Evolutionary conservation across 73 alveolate species (phyloP).

Genomic region (Durusdinium trenchii): DNA sequence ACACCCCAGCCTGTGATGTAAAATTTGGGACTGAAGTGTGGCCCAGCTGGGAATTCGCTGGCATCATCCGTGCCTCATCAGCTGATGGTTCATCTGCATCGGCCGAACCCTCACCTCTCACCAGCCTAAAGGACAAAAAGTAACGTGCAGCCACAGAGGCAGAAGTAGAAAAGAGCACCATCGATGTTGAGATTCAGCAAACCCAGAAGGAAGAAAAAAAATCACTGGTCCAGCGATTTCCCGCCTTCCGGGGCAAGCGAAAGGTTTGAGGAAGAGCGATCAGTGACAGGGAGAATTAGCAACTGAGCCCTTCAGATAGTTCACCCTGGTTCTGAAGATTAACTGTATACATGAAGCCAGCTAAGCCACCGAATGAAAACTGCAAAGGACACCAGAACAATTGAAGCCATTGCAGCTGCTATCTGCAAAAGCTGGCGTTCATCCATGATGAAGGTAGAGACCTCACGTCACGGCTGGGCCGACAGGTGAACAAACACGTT

Average conservation of each 20-base stretch:
- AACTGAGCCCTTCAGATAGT: not conserved
- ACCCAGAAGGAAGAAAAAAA: constrained; percentile 87
- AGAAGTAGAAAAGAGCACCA: constrained; percentile 83
- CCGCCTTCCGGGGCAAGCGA: constrained; percentile 39
- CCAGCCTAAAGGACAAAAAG: too few relatives aligned
- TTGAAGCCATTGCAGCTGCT: constrained; percentile 64
- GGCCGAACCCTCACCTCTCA: too few relatives aligned
- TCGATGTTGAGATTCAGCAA: constrained; percentile 82
- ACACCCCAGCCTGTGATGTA: constrained; percentile 72
- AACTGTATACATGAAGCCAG: not conserved
- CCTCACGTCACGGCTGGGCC: not conserved
- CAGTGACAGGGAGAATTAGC: not conserved
- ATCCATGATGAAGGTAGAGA: constrained; percentile 49
- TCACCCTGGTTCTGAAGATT: not conserved
- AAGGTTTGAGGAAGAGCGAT: too few relatives aligned
- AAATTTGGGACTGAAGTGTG: constrained; percentile 87
- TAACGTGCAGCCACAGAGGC: too few relatives aligned
- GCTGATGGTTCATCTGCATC: not conserved
- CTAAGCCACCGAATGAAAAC: constrained; percentile 40
- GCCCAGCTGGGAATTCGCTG: constrained; percentile 50
- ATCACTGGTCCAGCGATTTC: constrained; percentile 89
- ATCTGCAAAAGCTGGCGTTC: constrained; percentile 13
- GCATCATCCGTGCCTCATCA: constrained; percentile 43
- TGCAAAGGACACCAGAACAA: constrained; percentile 58
- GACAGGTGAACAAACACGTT: not conserved